phyloP scores from a whole-genome alignment of 495 filamentous ascomycete species.

The Neurospora terricola region DNA sequence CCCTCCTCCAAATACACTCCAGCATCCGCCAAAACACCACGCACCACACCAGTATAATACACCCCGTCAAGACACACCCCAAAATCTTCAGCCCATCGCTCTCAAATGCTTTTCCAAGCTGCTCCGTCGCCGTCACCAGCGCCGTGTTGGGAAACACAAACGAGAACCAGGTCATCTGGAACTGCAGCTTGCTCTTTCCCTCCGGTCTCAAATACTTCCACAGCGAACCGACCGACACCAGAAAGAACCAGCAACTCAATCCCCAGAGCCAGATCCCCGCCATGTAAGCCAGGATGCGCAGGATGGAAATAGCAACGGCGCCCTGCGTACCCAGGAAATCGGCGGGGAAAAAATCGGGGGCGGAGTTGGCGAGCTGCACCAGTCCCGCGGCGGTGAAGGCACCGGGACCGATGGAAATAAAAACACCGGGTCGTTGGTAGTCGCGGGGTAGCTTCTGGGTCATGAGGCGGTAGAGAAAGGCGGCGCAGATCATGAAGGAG shows the following conservation, averaged over 20 bases:
- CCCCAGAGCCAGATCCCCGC: slow-evolving; percentile 76
- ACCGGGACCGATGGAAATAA: slow-evolving; percentile 70
- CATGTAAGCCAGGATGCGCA: slow-evolving; percentile 32
- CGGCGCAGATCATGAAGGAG: slow-evolving; percentile 74
- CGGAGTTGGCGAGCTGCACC: slow-evolving; percentile 33
- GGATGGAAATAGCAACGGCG: slow-evolving; percentile 19
- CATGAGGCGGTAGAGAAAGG: slow-evolving; percentile 84
- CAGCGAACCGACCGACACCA: slow-evolving; percentile 66
- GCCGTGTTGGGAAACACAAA: slow-evolving; percentile 86
- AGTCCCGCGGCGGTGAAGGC: slow-evolving; percentile 71
- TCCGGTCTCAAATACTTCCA: slow-evolving; percentile 54
- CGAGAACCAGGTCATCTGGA: slow-evolving; percentile 82
- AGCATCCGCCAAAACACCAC: slow-evolving; percentile 64
- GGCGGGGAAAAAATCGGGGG: slow-evolving; percentile 28
- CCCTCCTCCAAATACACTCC: slow-evolving; percentile 48
- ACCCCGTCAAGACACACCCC: slow-evolving; percentile 53
- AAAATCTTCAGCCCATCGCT: slow-evolving; percentile 53
- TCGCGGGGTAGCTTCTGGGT: slow-evolving; percentile 80
- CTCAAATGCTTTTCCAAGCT: slow-evolving; percentile 55
- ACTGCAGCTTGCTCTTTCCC: slow-evolving; percentile 47
- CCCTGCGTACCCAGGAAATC: slow-evolving; percentile 27
- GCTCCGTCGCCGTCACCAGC: slow-evolving; percentile 59
- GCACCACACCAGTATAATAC: slow-evolving; percentile 58
- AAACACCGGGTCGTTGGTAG: slow-evolving; percentile 67
- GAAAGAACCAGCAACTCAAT: slow-evolving; percentile 77